phyloP scores from a whole-genome alignment of 345 rosid species.

The Euphorbia lathyris region DNA sequence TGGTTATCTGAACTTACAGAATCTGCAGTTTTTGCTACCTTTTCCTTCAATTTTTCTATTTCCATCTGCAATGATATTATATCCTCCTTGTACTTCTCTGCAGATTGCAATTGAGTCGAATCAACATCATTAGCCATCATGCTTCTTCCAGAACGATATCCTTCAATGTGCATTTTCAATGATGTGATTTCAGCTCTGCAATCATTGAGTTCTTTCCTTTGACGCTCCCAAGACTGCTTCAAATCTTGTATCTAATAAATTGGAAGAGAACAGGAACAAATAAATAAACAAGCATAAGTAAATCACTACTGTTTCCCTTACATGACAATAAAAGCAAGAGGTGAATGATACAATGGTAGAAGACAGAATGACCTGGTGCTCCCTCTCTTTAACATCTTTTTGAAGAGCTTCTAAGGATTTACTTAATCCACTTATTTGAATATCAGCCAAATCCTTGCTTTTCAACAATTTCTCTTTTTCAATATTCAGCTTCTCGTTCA shows the following conservation, averaged over 20 bases:
- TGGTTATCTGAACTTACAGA: conserved; percentile 32
- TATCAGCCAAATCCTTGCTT: conserved; percentile 59
- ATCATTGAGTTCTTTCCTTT: conserved; percentile 74
- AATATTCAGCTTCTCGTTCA: conserved; percentile 49
- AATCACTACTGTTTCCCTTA: background rate
- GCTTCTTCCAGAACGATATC: conserved; percentile 55
- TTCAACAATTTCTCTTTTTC: conserved; percentile 59
- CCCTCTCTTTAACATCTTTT: conserved; percentile 82
- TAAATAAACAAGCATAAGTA: background rate
- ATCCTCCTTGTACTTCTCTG: conserved; percentile 58
- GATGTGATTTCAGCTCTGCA: conserved; percentile 91
- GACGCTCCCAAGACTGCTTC: conserved; percentile 69
- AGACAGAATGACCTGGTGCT: conserved; percentile 58
- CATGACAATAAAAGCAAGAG: conserved; percentile 17
- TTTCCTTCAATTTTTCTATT: conserved; percentile 47
- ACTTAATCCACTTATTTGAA: conserved; percentile 62
- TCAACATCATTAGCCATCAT: conserved; percentile 41
- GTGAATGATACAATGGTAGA: conserved; percentile 18
- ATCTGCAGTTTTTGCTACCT: conserved; percentile 25
- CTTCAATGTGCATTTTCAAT: conserved; percentile 89
- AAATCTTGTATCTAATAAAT: conserved; percentile 64
- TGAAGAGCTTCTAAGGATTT: conserved; percentile 69
- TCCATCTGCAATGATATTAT: conserved; percentile 53
- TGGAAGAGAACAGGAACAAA: background rate
- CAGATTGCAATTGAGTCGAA: conserved; percentile 46